These are phyloP conservation scores for Fusarium chuoi DNA, from an alignment of 2,329 filamentous ascomycete species.

Conservation along the genomic window DNA sequence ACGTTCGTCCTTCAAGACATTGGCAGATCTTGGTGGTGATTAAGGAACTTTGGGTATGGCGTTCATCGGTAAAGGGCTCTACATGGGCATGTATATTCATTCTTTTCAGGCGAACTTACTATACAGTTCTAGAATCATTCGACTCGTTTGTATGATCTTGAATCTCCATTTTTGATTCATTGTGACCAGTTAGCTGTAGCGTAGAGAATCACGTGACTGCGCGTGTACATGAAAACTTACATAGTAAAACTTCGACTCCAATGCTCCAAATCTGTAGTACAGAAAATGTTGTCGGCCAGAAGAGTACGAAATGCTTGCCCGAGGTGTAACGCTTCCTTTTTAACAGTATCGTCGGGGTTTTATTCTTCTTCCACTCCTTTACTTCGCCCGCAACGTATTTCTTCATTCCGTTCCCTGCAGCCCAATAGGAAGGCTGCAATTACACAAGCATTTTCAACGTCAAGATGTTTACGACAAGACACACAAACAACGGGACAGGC, in stretches of 20 bases:
- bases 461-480: constrained; percentile 40
- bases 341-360: constrained; percentile 21
- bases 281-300: constrained; percentile 50
- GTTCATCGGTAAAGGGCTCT: constrained; percentile 2
- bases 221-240: constrained; percentile 8
- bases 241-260: constrained; percentile 6
- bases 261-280: constrained; percentile 27
- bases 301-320: constrained; percentile 49
- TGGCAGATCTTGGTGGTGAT: constrained; percentile 61
- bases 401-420: constrained; percentile 25
- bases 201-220: constrained; percentile 48
- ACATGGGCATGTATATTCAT: not conserved
- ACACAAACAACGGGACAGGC: constrained; percentile 2
- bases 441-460: constrained; percentile 47
- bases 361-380: constrained; percentile 22
- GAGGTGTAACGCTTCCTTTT: constrained; percentile 38
- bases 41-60: constrained; percentile 15
- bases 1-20: constrained; percentile 59
- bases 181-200: not conserved
- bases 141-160: not conserved
- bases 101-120: constrained; percentile 1
- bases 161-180: not conserved
- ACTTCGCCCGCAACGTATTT: constrained; percentile 27
- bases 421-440: constrained; percentile 43
- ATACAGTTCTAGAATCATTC: not conserved